Base-by-base conservation (phyloP, 2,329 filamentous ascomycete genomes). In the Fusarium secorum region DNA sequence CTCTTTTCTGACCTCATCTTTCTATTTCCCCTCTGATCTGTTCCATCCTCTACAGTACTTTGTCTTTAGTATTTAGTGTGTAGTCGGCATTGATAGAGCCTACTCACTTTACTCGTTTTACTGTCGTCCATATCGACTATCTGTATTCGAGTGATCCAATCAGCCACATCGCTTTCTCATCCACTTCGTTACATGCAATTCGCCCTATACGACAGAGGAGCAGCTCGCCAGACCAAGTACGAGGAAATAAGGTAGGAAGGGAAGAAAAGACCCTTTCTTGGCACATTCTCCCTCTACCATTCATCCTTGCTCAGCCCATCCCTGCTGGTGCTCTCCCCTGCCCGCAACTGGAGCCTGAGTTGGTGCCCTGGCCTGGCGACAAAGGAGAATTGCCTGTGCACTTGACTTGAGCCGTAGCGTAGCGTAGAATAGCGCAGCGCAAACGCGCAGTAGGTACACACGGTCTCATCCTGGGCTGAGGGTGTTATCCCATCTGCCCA, bases 321-420 rank as follows among this genome's bases (percentile, higher is more conserved):
- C 63, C 66, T 68, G 64, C 42, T 52, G 53, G 48, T 65, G 48
- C 57, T 30, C 53, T 62, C 68, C 73, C 73, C 73, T 74, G 69
- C 66, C 61, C 55, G 46, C 58, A 60, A 69, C 67, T 70, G 72
- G 73, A 70, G 71, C 71, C 71, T 62, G 53, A 61, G 44, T 59
- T 60, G 60, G 68, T 65, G 68, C 66, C 71, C 70, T 73, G 70
- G 60, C 71, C 70, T 73, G 70, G 60, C 66, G 71, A 74, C 71
- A 75, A 75, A 75, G 73, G 64, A 61, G 72, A 72, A 64, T 42
- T 36, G 64, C 62, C 48, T 66, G 64, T 66, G 62, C 64, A 61
- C 41, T 66, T 30, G 55, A 49, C 36, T 60, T 26, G 36, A 62
- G 53, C 32, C 42, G 62, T 48, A 64, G 48, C 51, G 46, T 36